These are phyloP conservation scores for Tulasnella sp. DNA, from an alignment of 768 basidiomycete species.

Conservation along the genomic window DNA sequence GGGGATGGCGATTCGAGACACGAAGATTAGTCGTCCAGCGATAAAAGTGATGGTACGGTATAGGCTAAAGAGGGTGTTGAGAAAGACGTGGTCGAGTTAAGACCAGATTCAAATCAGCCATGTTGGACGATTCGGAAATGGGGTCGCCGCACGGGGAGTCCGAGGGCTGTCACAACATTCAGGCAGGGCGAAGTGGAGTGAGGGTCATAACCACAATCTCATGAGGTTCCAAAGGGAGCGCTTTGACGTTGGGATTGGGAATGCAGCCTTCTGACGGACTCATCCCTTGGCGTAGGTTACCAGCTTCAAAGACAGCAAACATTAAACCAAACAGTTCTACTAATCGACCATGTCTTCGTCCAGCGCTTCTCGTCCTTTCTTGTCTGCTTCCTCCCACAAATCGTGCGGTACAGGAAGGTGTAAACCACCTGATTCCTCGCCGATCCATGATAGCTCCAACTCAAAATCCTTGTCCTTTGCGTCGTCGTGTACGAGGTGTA, in stretches of 20 bases:
- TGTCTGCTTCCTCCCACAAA: constrained; percentile 71
- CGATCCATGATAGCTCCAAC: constrained; percentile 94
- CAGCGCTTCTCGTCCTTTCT: constrained; percentile 73
- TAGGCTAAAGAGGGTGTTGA: not conserved
- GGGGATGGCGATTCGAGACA: too few species aligned
- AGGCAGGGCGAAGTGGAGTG: too few species aligned
- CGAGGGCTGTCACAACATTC: not conserved
- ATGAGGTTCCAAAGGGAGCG: not conserved
- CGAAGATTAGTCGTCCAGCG: not conserved
- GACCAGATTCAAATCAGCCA: not conserved
- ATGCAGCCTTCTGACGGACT: too few species aligned
- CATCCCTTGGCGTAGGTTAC: not conserved
- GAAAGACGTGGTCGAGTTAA: not conserved
- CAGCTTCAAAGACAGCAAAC: not conserved
- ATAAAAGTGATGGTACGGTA: not conserved
- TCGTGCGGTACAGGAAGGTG: constrained; percentile 81
- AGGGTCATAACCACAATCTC: too few species aligned
- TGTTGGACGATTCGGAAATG: not conserved
- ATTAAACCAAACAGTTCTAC: not conserved
- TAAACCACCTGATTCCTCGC: constrained; percentile 64
- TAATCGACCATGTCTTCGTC: constrained; percentile 16
- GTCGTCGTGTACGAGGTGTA: constrained; percentile 95
- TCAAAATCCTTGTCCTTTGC: constrained; percentile 98
- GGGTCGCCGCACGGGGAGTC: not conserved
- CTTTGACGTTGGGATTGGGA: too few species aligned